Conservation (phyloP, 495 filamentous ascomycete genomes). For the Aspergillus nidulans region DNA sequence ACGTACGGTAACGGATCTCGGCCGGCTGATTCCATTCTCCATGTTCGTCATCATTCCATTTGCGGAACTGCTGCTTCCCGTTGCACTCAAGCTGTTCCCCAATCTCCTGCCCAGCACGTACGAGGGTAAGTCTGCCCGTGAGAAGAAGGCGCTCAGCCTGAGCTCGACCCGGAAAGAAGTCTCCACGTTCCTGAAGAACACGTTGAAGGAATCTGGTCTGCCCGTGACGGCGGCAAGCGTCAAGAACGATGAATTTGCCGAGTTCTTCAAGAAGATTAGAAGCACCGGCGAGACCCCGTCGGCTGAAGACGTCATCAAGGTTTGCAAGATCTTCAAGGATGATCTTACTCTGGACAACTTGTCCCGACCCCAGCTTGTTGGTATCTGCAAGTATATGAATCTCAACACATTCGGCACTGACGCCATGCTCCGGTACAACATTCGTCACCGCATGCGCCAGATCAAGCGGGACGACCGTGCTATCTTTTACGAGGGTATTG, state of each 20-base stretch:
- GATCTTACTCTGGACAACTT: constrained; percentile 96
- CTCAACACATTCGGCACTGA: constrained; percentile 95
- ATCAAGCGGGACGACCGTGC: constrained; percentile 97
- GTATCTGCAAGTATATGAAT: constrained; percentile 98
- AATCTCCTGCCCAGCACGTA: constrained; percentile 97
- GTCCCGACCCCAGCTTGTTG: constrained; percentile 91
- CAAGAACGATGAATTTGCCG: constrained; percentile 90
- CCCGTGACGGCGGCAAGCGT: constrained; percentile 81
- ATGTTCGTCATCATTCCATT: constrained; percentile 97
- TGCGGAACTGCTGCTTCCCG: constrained; percentile 88
- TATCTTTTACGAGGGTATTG: constrained; percentile 91
- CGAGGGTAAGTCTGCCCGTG: constrained; percentile 84
- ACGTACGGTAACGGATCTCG: constrained; percentile 89
- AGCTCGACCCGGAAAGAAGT: constrained; percentile 91
- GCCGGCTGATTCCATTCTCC: constrained; percentile 89
- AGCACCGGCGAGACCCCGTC: constrained; percentile 86
- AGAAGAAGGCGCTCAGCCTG: constrained; percentile 76
- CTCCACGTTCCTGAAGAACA: constrained; percentile 83
- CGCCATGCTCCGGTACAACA: constrained; percentile 93
- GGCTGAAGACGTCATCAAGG: constrained; percentile 89
- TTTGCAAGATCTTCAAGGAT: constrained; percentile 99
- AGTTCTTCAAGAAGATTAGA: constrained; percentile 96
- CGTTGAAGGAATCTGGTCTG: constrained; percentile 85
- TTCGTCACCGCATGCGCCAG: constrained; percentile 96
- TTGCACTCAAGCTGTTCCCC: constrained; percentile 92